Percentiles rank a stretch among this genome's conserved stretches.
These are phyloP conservation scores for Suhomyces sp. DNA, from an alignment of 805 yeast species.

Conservation along the genomic window DNA sequence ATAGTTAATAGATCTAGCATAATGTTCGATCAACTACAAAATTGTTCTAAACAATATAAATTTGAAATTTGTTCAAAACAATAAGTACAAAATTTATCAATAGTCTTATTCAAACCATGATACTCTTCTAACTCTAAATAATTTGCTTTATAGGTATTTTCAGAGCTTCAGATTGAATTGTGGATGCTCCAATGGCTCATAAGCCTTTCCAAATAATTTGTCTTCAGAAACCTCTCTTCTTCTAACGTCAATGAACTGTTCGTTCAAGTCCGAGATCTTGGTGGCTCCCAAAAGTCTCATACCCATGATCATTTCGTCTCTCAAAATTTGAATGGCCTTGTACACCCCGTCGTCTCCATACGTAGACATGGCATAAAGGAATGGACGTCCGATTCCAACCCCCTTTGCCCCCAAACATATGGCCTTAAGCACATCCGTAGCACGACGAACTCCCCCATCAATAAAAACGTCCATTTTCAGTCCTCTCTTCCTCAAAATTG, in stretches of 20 bases:
- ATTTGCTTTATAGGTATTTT: too few species aligned
- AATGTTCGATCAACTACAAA: too few species aligned
- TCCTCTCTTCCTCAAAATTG: slow-evolving; percentile 39
- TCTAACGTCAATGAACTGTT: slow-evolving; percentile 29
- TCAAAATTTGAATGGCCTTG: slow-evolving; percentile 60
- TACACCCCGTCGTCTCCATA: slow-evolving; percentile 76
- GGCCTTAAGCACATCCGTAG: slow-evolving; percentile 75
- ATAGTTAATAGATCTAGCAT: too few species aligned
- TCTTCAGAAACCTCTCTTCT: slow-evolving; percentile 53
- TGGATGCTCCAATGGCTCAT: slow-evolving; percentile 55
- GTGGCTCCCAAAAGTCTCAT: slow-evolving; percentile 67
- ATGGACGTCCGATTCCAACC: slow-evolving; percentile 74
- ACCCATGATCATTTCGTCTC: slow-evolving; percentile 60
- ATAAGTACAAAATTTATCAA: too few species aligned
- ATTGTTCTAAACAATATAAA: too few species aligned
- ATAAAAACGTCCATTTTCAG: slow-evolving; percentile 61
- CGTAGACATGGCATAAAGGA: slow-evolving; percentile 73
- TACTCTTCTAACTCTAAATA: too few species aligned
- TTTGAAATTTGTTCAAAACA: too few species aligned
- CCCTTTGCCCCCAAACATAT: slow-evolving; percentile 75
- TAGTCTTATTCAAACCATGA: too few species aligned
- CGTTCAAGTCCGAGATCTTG: slow-evolving; percentile 35
- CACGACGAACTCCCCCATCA: slow-evolving; percentile 79
- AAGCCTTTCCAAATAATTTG: slow-evolving; percentile 51
- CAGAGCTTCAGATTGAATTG: slow-evolving; percentile 5